Evolutionary conservation across 108 stramenopile genomes (phyloP).

Genomic region (Cyclotella atomus): DNA sequence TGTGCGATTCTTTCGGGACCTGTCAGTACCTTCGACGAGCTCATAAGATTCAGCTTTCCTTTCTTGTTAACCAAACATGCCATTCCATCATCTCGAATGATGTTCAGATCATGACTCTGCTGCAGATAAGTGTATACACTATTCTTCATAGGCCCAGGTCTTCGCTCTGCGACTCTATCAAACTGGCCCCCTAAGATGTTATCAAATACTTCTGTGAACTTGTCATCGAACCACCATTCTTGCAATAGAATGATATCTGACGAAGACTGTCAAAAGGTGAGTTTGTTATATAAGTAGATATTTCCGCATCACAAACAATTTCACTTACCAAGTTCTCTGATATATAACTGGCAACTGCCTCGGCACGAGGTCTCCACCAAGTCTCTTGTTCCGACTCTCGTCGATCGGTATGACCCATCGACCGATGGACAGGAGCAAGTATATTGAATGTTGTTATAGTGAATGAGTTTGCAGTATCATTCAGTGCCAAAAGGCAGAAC

Average conservation of each 20-base stretch:
- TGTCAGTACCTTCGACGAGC: conserved; percentile 27
- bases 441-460: conserved; percentile 53
- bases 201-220: conserved; percentile 39
- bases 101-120: neutral
- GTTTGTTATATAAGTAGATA: no score
- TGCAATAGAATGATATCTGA: conserved; percentile 44
- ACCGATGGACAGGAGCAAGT: conserved; percentile 50
- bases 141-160: conserved; percentile 18
- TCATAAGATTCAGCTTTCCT: conserved; percentile 28
- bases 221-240: conserved; percentile 48
- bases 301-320: no score
- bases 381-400: conserved; percentile 45
- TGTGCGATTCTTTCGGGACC: conserved; percentile 52
- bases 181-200: conserved; percentile 11
- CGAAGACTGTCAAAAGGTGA: no score
- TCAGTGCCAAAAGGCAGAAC: neutral
- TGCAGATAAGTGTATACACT: neutral
- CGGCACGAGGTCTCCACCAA: conserved; percentile 48
- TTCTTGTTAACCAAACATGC: conserved; percentile 27
- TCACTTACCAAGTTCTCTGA: conserved; percentile 14
- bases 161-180: conserved; percentile 36
- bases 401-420: conserved; percentile 26
- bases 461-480: neutral
- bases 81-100: conserved; percentile 44
- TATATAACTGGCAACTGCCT: conserved; percentile 34